Conservation (phyloP, 2,329 filamentous ascomycete genomes). For the Graphilbum sp. region DNA sequence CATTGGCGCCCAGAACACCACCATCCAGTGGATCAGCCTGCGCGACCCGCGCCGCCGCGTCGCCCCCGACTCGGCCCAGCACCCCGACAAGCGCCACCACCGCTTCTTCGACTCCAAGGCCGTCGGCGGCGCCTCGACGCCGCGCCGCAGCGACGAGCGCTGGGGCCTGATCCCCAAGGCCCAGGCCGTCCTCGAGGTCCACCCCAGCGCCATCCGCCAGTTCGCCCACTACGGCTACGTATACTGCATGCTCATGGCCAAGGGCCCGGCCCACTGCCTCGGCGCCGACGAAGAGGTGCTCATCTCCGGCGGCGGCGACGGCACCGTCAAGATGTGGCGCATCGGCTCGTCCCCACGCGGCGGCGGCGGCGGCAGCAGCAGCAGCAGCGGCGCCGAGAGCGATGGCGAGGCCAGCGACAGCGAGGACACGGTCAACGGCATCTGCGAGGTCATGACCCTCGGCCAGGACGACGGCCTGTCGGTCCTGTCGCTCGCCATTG, state of each 20-base stretch:
- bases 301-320: constrained; percentile 84
- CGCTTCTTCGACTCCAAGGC: constrained; percentile 87
- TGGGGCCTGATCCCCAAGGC: constrained; percentile 37
- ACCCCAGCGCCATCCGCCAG: constrained; percentile 61
- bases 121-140: constrained; percentile 65
- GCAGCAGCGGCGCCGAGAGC: not conserved
- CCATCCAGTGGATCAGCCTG: constrained; percentile 81
- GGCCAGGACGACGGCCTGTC: constrained; percentile 46
- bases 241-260: constrained; percentile 84
- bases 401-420: constrained; percentile 23
- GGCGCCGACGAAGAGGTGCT: constrained; percentile 64
- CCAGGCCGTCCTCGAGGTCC: constrained; percentile 56
- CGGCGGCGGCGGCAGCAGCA: constrained; percentile 25
- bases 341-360: too few relatives aligned
- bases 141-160: constrained; percentile 47
- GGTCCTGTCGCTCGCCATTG: constrained; percentile 64
- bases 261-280: constrained; percentile 48
- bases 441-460: constrained; percentile 52
- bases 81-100: constrained; percentile 63
- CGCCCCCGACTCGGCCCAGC: constrained; percentile 45
- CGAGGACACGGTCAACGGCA: constrained; percentile 39
- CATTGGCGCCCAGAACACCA: constrained; percentile 84
- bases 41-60: constrained; percentile 45
- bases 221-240: constrained; percentile 95
- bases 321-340: constrained; percentile 86